Evolutionary conservation across 306 rosid species (phyloP).

Genomic region (Glycyrrhiza uralensis): DNA sequence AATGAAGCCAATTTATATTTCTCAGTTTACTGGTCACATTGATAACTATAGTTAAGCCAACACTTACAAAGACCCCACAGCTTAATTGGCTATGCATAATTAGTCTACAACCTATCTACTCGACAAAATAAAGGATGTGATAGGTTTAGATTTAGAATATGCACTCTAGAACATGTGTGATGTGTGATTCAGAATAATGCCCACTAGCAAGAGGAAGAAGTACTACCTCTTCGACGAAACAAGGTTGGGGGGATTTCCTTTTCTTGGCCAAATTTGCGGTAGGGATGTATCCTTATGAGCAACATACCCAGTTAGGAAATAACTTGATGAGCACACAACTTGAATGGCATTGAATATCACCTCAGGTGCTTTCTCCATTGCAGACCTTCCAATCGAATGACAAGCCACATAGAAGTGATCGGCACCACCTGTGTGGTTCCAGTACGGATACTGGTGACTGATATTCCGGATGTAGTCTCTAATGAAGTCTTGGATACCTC

Average conservation of each 20-base stretch:
- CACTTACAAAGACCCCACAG: neutral
- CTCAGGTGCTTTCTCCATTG: slow-evolving; percentile 59
- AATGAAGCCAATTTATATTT: neutral
- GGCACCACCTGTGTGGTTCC: slow-evolving; percentile 73
- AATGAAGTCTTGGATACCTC: slow-evolving; percentile 61
- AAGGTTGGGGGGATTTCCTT: slow-evolving; percentile 50
- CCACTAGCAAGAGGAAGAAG: neutral
- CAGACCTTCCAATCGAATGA: slow-evolving; percentile 73
- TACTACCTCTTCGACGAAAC: slow-evolving; percentile 55
- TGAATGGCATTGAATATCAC: slow-evolving; percentile 67
- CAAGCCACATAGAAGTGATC: slow-evolving; percentile 86
- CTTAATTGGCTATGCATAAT: neutral
- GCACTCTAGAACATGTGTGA: neutral
- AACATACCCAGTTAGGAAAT: slow-evolving; percentile 51
- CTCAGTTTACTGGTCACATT: neutral
- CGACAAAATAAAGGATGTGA: neutral
- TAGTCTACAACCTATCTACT: neutral
- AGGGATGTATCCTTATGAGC: slow-evolving; percentile 73
- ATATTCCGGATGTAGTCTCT: slow-evolving; percentile 54
- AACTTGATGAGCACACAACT: slow-evolving; percentile 78
- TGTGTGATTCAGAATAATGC: neutral
- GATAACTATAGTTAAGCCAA: neutral
- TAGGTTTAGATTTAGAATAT: neutral
- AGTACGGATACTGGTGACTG: slow-evolving; percentile 54
- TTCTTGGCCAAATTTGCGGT: slow-evolving; percentile 83